Base-by-base conservation (phyloP, 169 alveolate species). In the Amoebophrya sp. region DNA sequence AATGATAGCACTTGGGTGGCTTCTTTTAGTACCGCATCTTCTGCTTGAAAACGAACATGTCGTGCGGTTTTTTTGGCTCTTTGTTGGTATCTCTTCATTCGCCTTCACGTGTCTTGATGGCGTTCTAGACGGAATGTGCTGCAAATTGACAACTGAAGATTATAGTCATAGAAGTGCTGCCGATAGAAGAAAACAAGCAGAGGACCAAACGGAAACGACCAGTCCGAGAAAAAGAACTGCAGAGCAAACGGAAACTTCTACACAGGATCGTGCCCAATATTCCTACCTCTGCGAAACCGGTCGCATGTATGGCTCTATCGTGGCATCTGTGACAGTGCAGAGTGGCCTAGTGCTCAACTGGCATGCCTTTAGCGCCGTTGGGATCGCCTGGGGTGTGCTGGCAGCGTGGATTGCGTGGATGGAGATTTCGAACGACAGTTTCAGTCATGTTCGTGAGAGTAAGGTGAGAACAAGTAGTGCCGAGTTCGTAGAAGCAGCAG, bases 61-160 rank as follows among this genome's bases (percentile, higher is more conserved):
- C n/a, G n/a, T n/a, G n/a, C n/a, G n/a, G n/a, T n/a, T 53, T 53
- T 65, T 65, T 18, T 65, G 18, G 38, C 39, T 26, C 36, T 65
- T 29, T 26, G 83, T 65, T 10, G 83, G 33, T 29, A 0, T 65
- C 39, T 65, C 83, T 6, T 65, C 83, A 18, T 26, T 65, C 83
- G 38, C 83, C 33, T 65, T 65, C 83, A 65, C 83, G 38, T 65
- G 83, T 36, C 83, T 65, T 18, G 83, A 65, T 36, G 83, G 83
- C 83, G 33, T 65, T 36, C 3, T 65, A 6, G 83, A 65, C 83
- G 83, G 83, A 10, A 1, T 6, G 26, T 65, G 83, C 26, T 6
- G 36, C 36, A 29, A 36, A 65, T 36, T 65, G 83, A 65, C 83
- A 29, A 18, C 65, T 47, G n/a, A n/a, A n/a, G n/a, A n/a, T n/a